Conservation (phyloP, 73 alveolate genomes). For the Paraurostyla sp. region DNA sequence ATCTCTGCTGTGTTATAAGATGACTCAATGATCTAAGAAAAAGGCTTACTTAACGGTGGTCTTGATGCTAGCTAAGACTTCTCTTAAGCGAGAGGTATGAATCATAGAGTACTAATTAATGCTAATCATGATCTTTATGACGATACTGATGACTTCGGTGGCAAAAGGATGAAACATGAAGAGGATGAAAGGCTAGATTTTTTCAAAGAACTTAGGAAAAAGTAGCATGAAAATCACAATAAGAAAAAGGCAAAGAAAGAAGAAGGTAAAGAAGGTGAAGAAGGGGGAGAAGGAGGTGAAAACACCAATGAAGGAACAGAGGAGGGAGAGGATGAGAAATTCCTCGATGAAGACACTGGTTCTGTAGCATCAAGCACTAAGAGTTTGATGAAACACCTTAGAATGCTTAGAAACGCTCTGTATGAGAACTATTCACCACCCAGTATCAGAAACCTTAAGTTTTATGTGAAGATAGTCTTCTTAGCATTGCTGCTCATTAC, state of each 20-base stretch:
- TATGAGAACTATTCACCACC: constrained; percentile 68
- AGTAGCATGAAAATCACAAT: neutral
- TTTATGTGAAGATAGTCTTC: constrained; percentile 54
- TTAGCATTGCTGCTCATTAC: constrained; percentile 60
- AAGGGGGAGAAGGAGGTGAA: constrained; percentile 26
- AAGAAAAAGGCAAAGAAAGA: neutral
- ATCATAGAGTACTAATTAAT: neutral
- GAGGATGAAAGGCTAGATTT: constrained; percentile 38
- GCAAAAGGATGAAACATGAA: neutral
- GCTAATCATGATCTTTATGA: neutral
- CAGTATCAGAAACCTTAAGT: constrained; percentile 53
- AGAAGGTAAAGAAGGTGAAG: constrained; percentile 23
- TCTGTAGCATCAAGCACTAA: constrained; percentile 67
- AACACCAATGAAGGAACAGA: constrained; percentile 27
- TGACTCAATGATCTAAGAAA: constrained; percentile 34
- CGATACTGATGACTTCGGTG: constrained; percentile 17
- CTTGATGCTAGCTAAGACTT: neutral
- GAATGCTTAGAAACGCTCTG: constrained; percentile 66
- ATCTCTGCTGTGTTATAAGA: constrained; percentile 30
- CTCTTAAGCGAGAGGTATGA: too few species aligned
- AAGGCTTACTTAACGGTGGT: neutral
- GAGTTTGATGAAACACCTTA: constrained; percentile 58
- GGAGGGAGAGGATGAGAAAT: constrained; percentile 54
- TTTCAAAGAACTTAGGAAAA: constrained; percentile 56
- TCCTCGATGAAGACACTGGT: constrained; percentile 67